phyloP scores from a whole-genome alignment of 2,329 filamentous ascomycete genomes.

The Byssothecium circinans region DNA sequence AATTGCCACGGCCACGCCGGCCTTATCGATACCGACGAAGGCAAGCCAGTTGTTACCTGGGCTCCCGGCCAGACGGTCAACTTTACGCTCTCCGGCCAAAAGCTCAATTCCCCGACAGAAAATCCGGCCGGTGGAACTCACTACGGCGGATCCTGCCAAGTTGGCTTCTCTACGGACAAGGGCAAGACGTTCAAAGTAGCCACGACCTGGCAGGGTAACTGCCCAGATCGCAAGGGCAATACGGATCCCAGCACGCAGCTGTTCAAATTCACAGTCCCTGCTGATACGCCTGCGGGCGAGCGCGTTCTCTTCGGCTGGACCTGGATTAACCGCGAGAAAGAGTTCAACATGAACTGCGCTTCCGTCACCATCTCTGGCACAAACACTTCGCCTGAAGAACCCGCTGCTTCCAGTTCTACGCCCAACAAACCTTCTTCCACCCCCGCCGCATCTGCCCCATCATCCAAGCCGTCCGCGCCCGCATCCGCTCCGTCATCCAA shows the following conservation, averaged over 20 bases:
- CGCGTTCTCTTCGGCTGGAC: conserved; percentile 51
- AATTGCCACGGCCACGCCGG: conserved; percentile 50
- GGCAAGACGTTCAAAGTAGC: conserved; percentile 51
- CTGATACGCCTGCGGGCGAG: conserved; percentile 46
- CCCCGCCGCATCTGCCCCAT: not conserved
- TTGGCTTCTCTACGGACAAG: conserved; percentile 48
- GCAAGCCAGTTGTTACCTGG: conserved; percentile 49
- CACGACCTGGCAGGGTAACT: conserved; percentile 52
- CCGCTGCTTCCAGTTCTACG: not conserved
- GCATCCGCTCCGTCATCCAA: not conserved
- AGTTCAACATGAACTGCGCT: conserved; percentile 51
- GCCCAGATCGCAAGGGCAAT: conserved; percentile 46
- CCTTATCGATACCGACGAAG: conserved; percentile 48
- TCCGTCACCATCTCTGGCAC: conserved; percentile 45
- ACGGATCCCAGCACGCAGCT: conserved; percentile 45
- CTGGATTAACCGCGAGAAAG: conserved; percentile 53
- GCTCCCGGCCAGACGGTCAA: conserved; percentile 46
- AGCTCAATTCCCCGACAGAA: conserved; percentile 18
- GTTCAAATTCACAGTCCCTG: conserved; percentile 51
- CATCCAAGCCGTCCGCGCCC: not conserved
- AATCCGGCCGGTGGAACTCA: conserved; percentile 45
- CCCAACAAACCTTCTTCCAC: conserved; percentile 2
- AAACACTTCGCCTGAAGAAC: conserved; percentile 15
- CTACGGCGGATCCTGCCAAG: conserved; percentile 52
- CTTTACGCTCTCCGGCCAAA: conserved; percentile 41